Base-by-base conservation (phyloP, 306 rosid species). In the Mimosa bimucronata region DNA sequence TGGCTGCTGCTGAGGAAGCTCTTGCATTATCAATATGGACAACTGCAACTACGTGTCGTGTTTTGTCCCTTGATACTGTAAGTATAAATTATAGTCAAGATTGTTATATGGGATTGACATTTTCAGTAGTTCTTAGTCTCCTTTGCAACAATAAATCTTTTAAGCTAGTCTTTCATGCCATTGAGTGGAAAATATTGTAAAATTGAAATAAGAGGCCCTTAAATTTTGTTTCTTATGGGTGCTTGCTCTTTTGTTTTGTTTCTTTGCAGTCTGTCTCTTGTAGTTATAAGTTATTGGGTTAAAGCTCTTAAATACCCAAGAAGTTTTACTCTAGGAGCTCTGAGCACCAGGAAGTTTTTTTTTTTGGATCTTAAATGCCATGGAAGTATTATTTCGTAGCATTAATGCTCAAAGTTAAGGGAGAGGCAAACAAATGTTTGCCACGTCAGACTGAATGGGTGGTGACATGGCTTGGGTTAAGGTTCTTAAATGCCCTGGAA, bases 1-100 rank as follows among this genome's bases (percentile, higher is more conserved):
- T 93, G 86, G 92, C 92, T 74, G 89, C 91, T 77, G 96, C 91
- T 64, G 99, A 95, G 89, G 99, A 95, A 86, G 95, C 94, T 40
- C 83, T 80, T 74, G 83, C 99, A 62, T 83, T 95, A 86, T 93
- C 99, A 57, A 75, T 95, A 73, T 95, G 99, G 99, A 89, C 99
- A 66, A 89, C 87, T 1, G 89, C 99, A 73, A 88, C 97, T 70
- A 79, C 91, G 30, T 95, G 99, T 80, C 97, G 97, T 69, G 92
- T 88, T 82, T 90, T 95, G 67, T 93, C 98, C 82, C 97, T 95
- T 73, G 93, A 91, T 84, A 86, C 85, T 74, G 98, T 95, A 84
- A 89, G 96, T 84, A 71, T 30, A 60, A 77, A 77, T 78, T 74
- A 75, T 62, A 19, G 50, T 74, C 71, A 55, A 37, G 67, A 55